phyloP scores from a whole-genome alignment of 2,329 filamentous ascomycete genomes.

The Phyllosticta citribraziliensis region DNA sequence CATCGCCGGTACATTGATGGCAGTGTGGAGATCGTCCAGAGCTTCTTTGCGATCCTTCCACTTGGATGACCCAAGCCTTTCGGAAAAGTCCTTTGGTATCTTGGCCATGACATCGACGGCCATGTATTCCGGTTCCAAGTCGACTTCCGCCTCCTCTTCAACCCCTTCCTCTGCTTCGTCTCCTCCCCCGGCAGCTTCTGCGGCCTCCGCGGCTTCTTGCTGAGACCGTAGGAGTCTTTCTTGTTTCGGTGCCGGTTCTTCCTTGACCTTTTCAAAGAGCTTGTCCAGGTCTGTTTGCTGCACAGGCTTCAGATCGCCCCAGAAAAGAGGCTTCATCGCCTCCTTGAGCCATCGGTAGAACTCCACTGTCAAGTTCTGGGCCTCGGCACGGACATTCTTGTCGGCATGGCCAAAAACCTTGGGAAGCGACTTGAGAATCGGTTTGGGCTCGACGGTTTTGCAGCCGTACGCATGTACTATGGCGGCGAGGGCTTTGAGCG shows the following conservation, averaged over 20 bases:
- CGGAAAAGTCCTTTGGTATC: constrained; percentile 70
- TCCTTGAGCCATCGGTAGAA: constrained; percentile 95
- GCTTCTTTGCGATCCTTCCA: constrained; percentile 98
- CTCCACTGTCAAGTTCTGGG: constrained; percentile 83
- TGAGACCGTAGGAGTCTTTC: constrained; percentile 81
- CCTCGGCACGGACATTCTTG: constrained; percentile 94
- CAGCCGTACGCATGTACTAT: constrained; percentile 93
- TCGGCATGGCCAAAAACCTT: constrained; percentile 93
- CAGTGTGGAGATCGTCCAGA: constrained; percentile 67
- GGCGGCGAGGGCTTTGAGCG: constrained; percentile 64
- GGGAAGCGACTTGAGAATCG: constrained; percentile 75
- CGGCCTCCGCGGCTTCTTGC: constrained; percentile 70
- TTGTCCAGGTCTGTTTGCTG: constrained; percentile 92
- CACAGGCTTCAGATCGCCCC: constrained; percentile 87
- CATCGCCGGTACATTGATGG: constrained; percentile 77
- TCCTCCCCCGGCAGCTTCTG: constrained; percentile 50
- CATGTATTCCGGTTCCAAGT: constrained; percentile 56
- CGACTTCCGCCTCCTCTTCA: constrained; percentile 61
- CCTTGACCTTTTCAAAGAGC: constrained; percentile 86
- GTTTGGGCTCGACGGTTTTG: constrained; percentile 88
- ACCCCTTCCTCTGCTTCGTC: constrained; percentile 43
- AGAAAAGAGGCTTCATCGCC: constrained; percentile 97
- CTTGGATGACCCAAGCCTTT: constrained; percentile 79
- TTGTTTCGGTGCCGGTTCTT: constrained; percentile 79
- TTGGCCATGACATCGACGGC: constrained; percentile 79